phyloP scores from a whole-genome alignment of 805 yeast genomes.

The Tetrapisispora fleetii region DNA sequence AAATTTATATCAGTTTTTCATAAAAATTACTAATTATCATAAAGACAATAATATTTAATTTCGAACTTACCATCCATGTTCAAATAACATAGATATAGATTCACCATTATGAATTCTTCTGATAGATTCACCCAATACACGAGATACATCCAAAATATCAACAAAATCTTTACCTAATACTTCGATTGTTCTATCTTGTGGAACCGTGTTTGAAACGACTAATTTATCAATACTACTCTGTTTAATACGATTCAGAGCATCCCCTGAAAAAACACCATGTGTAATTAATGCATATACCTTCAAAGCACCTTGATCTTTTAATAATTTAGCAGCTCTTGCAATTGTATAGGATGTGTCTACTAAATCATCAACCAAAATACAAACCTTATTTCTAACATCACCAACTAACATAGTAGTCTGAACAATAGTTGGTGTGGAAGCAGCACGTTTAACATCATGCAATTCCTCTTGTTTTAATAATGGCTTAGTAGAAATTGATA shows the following conservation, averaged over 20 bases:
- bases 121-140: constrained; percentile 87
- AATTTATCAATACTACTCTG: constrained; percentile 69
- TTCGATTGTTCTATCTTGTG: constrained; percentile 56
- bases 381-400: constrained; percentile 75
- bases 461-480: constrained; percentile 11
- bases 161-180: constrained; percentile 45
- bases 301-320: constrained; percentile 88
- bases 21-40: background rate
- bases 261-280: constrained; percentile 90
- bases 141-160: constrained; percentile 78
- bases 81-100: constrained; percentile 86
- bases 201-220: constrained; percentile 84
- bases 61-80: constrained; percentile 43
- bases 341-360: constrained; percentile 91
- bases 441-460: constrained; percentile 12
- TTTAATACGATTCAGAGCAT: constrained; percentile 65
- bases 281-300: constrained; percentile 82
- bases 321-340: constrained; percentile 80
- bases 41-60: background rate
- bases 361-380: constrained; percentile 87
- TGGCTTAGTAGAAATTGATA: constrained; percentile 15
- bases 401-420: constrained; percentile 96
- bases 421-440: constrained; percentile 26
- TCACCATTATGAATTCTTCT: constrained; percentile 97
- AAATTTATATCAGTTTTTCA: background rate